Conservation (phyloP, 352 stramenopile genomes). For the Phytopythium kandeliae region DNA sequence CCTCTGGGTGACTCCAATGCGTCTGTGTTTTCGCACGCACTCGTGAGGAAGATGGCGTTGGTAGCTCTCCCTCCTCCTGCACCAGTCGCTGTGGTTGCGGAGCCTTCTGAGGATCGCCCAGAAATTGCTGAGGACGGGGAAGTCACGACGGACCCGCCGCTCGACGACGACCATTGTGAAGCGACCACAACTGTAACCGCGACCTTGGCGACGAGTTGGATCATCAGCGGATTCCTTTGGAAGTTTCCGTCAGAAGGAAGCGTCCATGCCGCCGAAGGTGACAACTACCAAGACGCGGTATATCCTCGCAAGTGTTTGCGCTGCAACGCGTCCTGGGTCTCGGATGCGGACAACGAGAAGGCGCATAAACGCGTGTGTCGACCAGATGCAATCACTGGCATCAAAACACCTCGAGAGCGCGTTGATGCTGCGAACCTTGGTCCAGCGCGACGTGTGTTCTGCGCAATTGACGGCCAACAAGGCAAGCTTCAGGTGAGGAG, state of each 20-base stretch:
- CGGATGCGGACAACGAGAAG: constrained; percentile 19
- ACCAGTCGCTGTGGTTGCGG: too few species aligned
- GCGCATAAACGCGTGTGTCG: constrained; percentile 17
- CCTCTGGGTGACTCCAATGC: too few species aligned
- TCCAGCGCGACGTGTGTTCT: constrained; percentile 41
- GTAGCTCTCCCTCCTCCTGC: too few species aligned
- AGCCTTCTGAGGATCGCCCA: too few species aligned
- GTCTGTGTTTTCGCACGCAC: too few species aligned
- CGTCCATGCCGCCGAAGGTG: constrained; percentile 11
- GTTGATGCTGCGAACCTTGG: constrained; percentile 14
- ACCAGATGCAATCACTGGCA: background rate
- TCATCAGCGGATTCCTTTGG: constrained; percentile 30
- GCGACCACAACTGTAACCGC: background rate
- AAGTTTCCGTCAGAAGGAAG: constrained; percentile 69
- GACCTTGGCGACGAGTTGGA: background rate
- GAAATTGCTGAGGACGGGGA: too few species aligned
- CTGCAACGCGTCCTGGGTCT: constrained; percentile 30
- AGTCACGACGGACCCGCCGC: too few species aligned
- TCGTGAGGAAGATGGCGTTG: too few species aligned
- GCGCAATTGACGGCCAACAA: constrained; percentile 40
- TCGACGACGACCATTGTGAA: background rate
- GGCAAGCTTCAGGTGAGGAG: constrained; percentile 24
- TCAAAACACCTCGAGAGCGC: constrained; percentile 3
- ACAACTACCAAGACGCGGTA: background rate
- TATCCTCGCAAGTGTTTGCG: constrained; percentile 30